Evolutionary conservation across 2,329 filamentous ascomycete species (phyloP).

Genomic region (Endoconidiophora polonica): DNA sequence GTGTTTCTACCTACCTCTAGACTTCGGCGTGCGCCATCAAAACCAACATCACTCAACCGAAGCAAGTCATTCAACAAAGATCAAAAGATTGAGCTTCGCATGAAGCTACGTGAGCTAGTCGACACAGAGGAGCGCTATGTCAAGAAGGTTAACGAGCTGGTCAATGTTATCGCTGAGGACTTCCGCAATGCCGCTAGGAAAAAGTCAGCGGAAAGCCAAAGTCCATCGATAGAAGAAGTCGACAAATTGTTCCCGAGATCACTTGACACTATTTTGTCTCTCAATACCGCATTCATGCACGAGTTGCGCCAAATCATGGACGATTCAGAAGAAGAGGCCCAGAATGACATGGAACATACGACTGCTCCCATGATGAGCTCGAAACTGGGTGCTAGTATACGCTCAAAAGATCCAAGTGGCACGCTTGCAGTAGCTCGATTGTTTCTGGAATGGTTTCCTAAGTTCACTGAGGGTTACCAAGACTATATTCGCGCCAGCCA

Average conservation of each 20-base stretch:
- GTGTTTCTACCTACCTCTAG: slow-evolving; percentile 77
- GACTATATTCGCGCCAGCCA: slow-evolving; percentile 87
- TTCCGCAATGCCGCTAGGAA: slow-evolving; percentile 54
- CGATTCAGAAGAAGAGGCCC: slow-evolving; percentile 64
- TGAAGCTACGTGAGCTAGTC: slow-evolving; percentile 78
- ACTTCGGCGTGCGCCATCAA: slow-evolving; percentile 71
- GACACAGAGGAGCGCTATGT: slow-evolving; percentile 94
- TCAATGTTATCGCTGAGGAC: slow-evolving; percentile 64
- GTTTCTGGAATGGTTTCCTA: slow-evolving; percentile 81
- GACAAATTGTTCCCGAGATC: slow-evolving; percentile 67
- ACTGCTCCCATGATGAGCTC: slow-evolving; percentile 26
- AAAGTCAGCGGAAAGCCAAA: slow-evolving; percentile 43
- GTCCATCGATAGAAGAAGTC: slow-evolving; percentile 55
- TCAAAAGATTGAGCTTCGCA: slow-evolving; percentile 69
- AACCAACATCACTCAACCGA: slow-evolving; percentile 63
- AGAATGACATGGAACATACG: slow-evolving; percentile 53
- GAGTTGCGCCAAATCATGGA: slow-evolving; percentile 63
- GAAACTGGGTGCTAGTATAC: slow-evolving; percentile 28
- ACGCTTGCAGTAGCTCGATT: slow-evolving; percentile 62
- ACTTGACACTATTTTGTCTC: slow-evolving; percentile 60
- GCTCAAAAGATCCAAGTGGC: slow-evolving; percentile 56
- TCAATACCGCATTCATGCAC: slow-evolving; percentile 68
- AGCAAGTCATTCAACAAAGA: slow-evolving; percentile 61
- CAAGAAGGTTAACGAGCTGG: slow-evolving; percentile 66
- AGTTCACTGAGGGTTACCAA: slow-evolving; percentile 79